Percentiles rank a stretch among this genome's conserved stretches.
Evolutionary conservation across 2,329 filamentous ascomycete species (phyloP).

Genomic region (Raffaelea ambrosiae): DNA sequence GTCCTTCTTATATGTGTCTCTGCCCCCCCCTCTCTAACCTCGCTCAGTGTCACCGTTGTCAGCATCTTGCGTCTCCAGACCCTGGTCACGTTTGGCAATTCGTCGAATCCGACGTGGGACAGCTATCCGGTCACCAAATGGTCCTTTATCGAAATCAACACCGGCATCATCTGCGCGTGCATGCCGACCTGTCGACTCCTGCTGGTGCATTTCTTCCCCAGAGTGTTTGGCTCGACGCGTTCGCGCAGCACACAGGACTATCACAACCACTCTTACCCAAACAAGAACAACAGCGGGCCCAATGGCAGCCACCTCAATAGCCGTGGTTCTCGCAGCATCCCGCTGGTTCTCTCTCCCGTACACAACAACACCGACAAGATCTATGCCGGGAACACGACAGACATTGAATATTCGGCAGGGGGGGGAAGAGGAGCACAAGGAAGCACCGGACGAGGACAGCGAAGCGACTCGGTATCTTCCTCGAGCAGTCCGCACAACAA

Average conservation of each 20-base stretch:
- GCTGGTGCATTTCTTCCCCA: slow-evolving; percentile 19
- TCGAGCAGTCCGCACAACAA: too few species aligned
- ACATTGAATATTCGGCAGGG: background rate
- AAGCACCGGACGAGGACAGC: background rate
- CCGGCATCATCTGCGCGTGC: slow-evolving; percentile 25
- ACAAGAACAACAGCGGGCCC: background rate
- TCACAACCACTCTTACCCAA: too few species aligned
- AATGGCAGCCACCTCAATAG: background rate
- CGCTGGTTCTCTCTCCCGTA: slow-evolving; percentile 2
- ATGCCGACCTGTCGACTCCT: slow-evolving; percentile 22
- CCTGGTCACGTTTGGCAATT: slow-evolving; percentile 19
- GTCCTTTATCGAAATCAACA: slow-evolving; percentile 25
- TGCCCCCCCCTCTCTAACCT: too few species aligned
- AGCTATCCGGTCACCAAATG: slow-evolving; percentile 21
- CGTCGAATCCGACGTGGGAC: slow-evolving; percentile 22
- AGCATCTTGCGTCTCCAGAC: slow-evolving; percentile 21
- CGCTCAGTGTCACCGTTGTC: slow-evolving; percentile 23
- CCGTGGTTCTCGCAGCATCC: slow-evolving; percentile 3
- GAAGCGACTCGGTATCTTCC: background rate
- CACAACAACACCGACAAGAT: slow-evolving; percentile 1
- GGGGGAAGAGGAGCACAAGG: too few species aligned
- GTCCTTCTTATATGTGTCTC: background rate
- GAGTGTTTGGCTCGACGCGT: slow-evolving; percentile 6
- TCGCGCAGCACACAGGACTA: background rate
- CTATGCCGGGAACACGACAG: background rate